Evolutionary conservation across 176 grass and related monocot genomes (phyloP), one percentile per base, ranked within the genome.

Genomic region (Musa troglodytarum): DNA sequence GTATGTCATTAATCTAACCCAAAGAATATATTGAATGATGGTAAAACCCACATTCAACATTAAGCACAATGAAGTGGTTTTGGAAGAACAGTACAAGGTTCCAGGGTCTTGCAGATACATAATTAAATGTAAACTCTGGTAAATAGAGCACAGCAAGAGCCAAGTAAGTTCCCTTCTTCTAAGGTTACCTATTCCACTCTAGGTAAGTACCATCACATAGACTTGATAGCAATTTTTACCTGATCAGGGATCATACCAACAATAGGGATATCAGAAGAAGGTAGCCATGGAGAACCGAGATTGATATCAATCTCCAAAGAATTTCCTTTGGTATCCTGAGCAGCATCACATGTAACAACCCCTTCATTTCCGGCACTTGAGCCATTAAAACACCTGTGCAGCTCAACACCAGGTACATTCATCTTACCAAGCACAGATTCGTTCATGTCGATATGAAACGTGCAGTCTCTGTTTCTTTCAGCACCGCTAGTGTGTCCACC

Each of bases 371-470:
- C 74, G 71, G 73, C 20, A 82, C 53, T 71, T 76, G 64, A 72
- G 4, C 50, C 73, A 74, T 59, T 74, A 75, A 86, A 92, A 66
- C 34, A 59, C 19, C 72, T 88, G 82, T 93, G 82, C 19, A 91
- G 80, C 73, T 73, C 43, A 11, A 63, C 74, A 83, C 59, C 77
- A 14, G 69, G 77, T 74, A 84, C 86, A 65, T 75, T 84, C 77
- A 89, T 77, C 68, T 72, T 64, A 49, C 87, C 85, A 82, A 86
- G 76, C 71, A 83, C 61, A 34, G 83, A 81, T 25, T 81, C 86
- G 22, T 92, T 90, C 68, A 88, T 84, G 72, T 92, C 83, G 59
- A 98, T 89, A 94, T 94, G 88, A 79, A 99, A 86, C 1, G 75
- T 81, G 71, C 69, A 78, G 49, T 83, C 82, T 25, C 72, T 90